Percentiles rank a stretch among this genome's conserved stretches.
phyloP scores from a whole-genome alignment of 768 basidiomycete genomes.

The Ramaria rubella region DNA sequence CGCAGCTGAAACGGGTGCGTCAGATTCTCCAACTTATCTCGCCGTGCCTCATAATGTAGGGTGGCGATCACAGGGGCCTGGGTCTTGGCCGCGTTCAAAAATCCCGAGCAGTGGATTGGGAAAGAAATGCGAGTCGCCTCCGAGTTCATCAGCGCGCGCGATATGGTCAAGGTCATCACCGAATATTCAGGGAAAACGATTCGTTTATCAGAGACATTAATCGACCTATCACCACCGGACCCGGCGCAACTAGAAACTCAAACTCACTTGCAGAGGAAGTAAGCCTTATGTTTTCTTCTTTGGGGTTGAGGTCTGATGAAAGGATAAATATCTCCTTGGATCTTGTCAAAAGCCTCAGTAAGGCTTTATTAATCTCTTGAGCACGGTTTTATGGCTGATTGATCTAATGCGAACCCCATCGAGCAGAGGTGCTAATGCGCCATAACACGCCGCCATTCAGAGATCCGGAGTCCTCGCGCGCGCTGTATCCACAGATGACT shows the following conservation, averaged over 20 bases:
- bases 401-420: no score
- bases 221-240: no score
- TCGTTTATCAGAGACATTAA: not conserved
- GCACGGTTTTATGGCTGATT: no score
- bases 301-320: no score
- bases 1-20: not conserved
- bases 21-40: not conserved
- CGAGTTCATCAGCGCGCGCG: not conserved
- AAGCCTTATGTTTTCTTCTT: no score
- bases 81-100: not conserved
- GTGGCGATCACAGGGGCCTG: not conserved
- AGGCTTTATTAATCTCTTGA: no score
- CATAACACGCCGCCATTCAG: not conserved
- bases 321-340: no score
- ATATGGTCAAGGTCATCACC: not conserved
- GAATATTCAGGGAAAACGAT: not conserved
- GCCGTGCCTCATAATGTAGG: not conserved
- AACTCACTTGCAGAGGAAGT: not conserved
- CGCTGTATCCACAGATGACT: not conserved
- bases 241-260: not conserved
- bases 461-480: not conserved
- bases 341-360: no score
- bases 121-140: not conserved
- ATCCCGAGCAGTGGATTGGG: not conserved
- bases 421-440: no score